Conservation (phyloP, 202 grass and related monocot genomes). For the Zizania palustris region DNA sequence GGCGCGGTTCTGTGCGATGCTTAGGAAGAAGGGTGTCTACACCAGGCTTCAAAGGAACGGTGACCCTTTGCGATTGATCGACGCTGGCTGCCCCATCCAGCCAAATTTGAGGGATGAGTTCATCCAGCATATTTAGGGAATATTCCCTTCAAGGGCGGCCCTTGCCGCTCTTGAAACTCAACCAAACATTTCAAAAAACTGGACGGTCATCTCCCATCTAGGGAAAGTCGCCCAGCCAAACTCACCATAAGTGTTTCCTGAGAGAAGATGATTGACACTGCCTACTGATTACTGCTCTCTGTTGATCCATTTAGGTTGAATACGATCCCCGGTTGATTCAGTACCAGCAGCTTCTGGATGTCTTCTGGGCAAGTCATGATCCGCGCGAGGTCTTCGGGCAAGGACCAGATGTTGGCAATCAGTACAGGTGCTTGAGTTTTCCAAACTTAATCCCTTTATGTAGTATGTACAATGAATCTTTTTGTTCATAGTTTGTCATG, state of each 20-base stretch:
- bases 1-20: no score
- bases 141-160: no score
- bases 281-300: background rate
- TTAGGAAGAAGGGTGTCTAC: no score
- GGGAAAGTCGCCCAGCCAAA: no score
- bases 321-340: conserved; percentile 81
- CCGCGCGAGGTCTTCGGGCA: conserved; percentile 89
- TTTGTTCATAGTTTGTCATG: conserved; percentile 6
- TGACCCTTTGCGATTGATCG: no score
- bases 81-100: no score
- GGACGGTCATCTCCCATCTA: no score
- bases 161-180: no score
- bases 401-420: conserved; percentile 96
- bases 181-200: no score
- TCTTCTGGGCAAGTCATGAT: conserved; percentile 96
- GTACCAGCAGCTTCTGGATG: conserved; percentile 80
- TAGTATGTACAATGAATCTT: background rate
- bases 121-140: no score
- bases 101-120: no score
- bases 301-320: conserved; percentile 61
- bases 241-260: background rate
- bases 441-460: background rate
- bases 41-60: no score
- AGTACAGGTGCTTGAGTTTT: conserved; percentile 68
- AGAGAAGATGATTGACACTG: background rate